These are phyloP conservation scores for Excoecaria cochinchinensis DNA, from an alignment of 345 rosid species.

Conservation along the genomic window DNA sequence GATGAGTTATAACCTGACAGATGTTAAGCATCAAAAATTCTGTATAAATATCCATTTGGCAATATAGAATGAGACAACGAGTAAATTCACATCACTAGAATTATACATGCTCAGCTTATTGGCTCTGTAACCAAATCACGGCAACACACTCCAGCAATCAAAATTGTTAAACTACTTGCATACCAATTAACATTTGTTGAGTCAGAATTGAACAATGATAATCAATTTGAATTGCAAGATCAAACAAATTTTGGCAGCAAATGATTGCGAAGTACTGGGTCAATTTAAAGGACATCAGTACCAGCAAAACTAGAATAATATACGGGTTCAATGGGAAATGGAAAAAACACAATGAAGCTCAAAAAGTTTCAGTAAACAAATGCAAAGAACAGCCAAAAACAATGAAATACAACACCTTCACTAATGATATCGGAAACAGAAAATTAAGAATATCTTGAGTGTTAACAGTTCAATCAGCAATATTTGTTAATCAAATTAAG, in stretches of 20 bases:
- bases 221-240: constrained; percentile 4
- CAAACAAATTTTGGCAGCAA: not conserved
- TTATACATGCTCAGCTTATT: not conserved
- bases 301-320: not conserved
- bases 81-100: not conserved
- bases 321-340: no score
- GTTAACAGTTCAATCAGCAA: not conserved
- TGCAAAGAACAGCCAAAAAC: not conserved
- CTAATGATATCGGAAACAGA: not conserved
- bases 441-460: not conserved
- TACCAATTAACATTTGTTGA: not conserved
- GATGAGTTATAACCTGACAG: not conserved
- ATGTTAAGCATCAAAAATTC: not conserved
- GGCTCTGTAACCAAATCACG: not conserved
- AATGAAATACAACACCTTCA: not conserved
- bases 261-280: not conserved
- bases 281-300: not conserved
- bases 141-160: not conserved
- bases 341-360: not conserved
- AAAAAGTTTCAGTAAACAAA: not conserved
- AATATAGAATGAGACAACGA: not conserved
- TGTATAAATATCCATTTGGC: not conserved
- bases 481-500: not conserved
- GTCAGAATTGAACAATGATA: not conserved
- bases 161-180: not conserved